Base-by-base conservation (phyloP, 495 filamentous ascomycete genomes). In the Penicillium malachiteum region DNA sequence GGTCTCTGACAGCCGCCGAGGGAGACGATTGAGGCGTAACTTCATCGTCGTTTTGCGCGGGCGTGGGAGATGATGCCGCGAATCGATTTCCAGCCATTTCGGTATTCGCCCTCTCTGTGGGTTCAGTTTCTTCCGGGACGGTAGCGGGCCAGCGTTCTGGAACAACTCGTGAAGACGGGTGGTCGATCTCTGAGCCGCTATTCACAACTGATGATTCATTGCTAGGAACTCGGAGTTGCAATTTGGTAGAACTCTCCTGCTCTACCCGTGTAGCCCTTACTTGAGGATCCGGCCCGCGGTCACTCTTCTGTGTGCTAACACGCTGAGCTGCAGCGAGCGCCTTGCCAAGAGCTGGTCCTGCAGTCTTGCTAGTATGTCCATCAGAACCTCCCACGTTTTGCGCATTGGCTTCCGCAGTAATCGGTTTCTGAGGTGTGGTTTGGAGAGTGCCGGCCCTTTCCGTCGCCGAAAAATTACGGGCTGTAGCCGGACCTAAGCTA, bases 131-230 rank as follows among this genome's bases (percentile, higher is more conserved):
- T 52, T 84, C 81, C 10, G 70, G 78, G 13, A 87, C 82, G 11
- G 82, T 74, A 1, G 85, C 85, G 2, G 86, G 82, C 56, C 85
- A 81, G 60, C 84, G 85, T 13, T 65, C 73, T 38, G 66, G 61
- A 34, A 48, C 44, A n/a, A 54, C 49, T 32, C 61, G 62, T 2
- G 70, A 57, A 4, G 66, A 57, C 9, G 50, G 43, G 33, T 57
- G 55, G 21, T 26, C 21, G 21, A 26, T 26, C 21, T 26, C 21
- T 2, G 21, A 26, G 21, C 21, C 21, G 21, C 21, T 26, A 26
- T 26, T 4, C 21, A 26, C 21, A 26, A 4, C 4, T 4, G 21
- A 26, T 26, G 21, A 13, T 31, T 56, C 53, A 7, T 32, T 42
- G 9, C 50, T 47, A 4, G 54, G n/a, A 30, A 10, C 51, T 31